Evolutionary conservation across 352 stramenopile genomes (phyloP), one percentile per base, ranked within the genome.

Genomic region (Phytophthora macrochlamydospora): DNA sequence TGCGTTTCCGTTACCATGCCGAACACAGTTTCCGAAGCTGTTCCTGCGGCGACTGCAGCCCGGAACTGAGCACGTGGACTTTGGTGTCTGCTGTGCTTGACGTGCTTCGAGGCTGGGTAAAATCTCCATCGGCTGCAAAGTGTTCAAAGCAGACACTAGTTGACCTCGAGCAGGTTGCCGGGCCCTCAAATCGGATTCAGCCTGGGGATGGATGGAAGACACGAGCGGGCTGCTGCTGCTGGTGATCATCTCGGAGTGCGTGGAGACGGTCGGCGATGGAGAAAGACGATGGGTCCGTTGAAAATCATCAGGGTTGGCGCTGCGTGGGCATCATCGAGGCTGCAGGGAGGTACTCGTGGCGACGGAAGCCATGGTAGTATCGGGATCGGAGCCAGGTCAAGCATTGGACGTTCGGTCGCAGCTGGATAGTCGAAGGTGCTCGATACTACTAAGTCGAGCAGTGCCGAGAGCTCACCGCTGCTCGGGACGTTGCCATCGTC

Each of bases 1-100:
- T 57, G 67, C 87, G 95, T 78, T 90, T 51, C 89, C 87, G 29
- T 85, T 85, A n/a, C 89, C 89, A 49, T 96, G 88, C 53, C 89
- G 87, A 44, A 93, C 91, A 78, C 88, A 95, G 61, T 81, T 69
- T 65, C 90, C 87, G 49, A 82, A 78, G 50, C 81, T 84, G 58
- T 93, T 84, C 49, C 75, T 84, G 46, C 75, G 85, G 56, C 86
- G 89, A 48, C 87, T 75, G 69, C 87, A 96, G 3, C 85, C 85
- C 0, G 78, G 70, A 11, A 92, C 69, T 43, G 68, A 53, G 58
- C 87, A 96, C 42, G 50, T 62, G 18, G 38, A 1, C 3, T 75
- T 64, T 45, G 14, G 12, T 32, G 51, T 45, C 24, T 13, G 40
- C 18, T 14, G 35, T 38, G 32, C 33, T 31, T 8, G 40, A 31